These are phyloP conservation scores for Fraxinus velutina DNA, from an alignment of 305 asterid species.

Conservation along the genomic window DNA sequence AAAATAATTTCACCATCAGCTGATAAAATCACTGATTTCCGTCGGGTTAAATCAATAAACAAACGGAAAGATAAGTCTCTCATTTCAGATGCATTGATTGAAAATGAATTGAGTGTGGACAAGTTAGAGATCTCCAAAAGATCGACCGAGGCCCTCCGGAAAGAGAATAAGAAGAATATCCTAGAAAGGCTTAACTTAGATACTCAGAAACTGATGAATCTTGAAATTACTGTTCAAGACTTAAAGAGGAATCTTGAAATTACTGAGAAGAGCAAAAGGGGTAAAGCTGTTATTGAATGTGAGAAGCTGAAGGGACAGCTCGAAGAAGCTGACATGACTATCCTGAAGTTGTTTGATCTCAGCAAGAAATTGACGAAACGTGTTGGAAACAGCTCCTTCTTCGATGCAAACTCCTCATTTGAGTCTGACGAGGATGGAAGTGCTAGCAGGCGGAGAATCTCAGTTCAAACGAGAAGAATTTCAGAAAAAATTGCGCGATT, in stretches of 20 bases:
- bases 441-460: slow-evolving; percentile 56
- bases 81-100: slow-evolving; percentile 31
- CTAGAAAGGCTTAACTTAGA: slow-evolving; percentile 84
- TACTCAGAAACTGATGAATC: slow-evolving; percentile 77
- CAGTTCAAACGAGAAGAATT: slow-evolving; percentile 67
- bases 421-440: slow-evolving; percentile 68
- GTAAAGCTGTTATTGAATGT: slow-evolving; percentile 73
- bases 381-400: slow-evolving; percentile 46
- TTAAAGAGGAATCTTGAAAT: slow-evolving; percentile 70
- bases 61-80: slow-evolving; percentile 42
- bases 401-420: slow-evolving; percentile 49
- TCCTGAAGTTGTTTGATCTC: slow-evolving; percentile 68
- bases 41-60: slow-evolving; percentile 44
- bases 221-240: slow-evolving; percentile 78
- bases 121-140: slow-evolving; percentile 58
- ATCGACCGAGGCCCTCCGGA: slow-evolving; percentile 51
- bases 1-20: slow-evolving; percentile 31
- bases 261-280: slow-evolving; percentile 65
- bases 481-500: slow-evolving; percentile 83
- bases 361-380: slow-evolving; percentile 60
- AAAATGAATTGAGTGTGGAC: slow-evolving; percentile 50
- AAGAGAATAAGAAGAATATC: slow-evolving; percentile 65
- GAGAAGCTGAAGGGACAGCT: slow-evolving; percentile 76
- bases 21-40: slow-evolving; percentile 27
- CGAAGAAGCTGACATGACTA: slow-evolving; percentile 64